Evolutionary conservation across 495 filamentous ascomycete genomes (phyloP).

Genomic region (Pyronema domesticum): DNA sequence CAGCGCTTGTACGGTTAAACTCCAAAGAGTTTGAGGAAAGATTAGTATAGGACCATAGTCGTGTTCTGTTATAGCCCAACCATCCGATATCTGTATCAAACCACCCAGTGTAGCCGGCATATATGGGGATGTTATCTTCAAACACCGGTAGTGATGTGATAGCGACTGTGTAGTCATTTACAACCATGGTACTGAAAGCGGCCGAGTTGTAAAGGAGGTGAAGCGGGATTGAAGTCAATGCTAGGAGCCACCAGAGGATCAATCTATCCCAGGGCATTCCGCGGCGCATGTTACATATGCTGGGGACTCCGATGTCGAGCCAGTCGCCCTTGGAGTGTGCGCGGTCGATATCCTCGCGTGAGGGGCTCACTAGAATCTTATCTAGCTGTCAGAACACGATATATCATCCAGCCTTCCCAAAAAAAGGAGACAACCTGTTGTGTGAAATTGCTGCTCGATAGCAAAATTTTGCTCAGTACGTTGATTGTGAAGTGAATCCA

Average conservation of each 20-base stretch:
- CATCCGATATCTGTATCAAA: too few species aligned
- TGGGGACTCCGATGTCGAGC: constrained; percentile 24
- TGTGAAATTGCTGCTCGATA: constrained; percentile 21
- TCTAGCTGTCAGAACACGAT: neutral
- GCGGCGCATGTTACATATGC: constrained; percentile 19
- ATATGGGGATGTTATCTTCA: too few species aligned
- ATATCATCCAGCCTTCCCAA: neutral
- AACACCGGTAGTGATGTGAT: too few species aligned
- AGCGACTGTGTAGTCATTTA: neutral
- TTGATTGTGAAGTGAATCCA: constrained; percentile 22
- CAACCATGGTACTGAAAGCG: constrained; percentile 12
- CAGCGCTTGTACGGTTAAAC: too few species aligned
- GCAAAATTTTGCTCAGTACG: constrained; percentile 15
- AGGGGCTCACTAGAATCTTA: constrained; percentile 18
- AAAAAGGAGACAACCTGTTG: constrained; percentile 17
- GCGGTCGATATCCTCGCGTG: constrained; percentile 21
- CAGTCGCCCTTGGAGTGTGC: constrained; percentile 14
- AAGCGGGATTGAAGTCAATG: constrained; percentile 17
- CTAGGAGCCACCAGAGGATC: constrained; percentile 13
- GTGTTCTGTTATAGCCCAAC: too few species aligned
- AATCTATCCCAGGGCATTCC: neutral
- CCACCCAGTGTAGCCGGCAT: too few species aligned
- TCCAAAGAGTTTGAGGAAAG: too few species aligned
- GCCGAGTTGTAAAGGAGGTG: constrained; percentile 26
- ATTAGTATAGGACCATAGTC: too few species aligned